Base-by-base conservation (phyloP, 2,329 filamentous ascomycete genomes). In the Ophiognomonia clavigignenti-juglandacearum region DNA sequence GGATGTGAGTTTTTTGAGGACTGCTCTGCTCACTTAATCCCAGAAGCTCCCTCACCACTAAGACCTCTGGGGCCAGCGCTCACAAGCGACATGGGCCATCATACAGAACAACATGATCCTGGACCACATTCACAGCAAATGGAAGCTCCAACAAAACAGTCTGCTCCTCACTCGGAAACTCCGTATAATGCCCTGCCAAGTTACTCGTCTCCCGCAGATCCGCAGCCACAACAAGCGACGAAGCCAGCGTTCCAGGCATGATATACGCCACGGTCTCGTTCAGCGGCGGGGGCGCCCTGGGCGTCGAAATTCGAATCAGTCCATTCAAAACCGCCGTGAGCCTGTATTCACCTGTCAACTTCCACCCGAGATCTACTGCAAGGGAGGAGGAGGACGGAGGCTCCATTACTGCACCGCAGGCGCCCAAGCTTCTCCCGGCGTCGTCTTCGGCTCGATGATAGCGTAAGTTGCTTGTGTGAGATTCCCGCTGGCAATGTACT, bases 91-190 rank as follows among this genome's bases (percentile, higher is more conserved):
- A 65, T 6, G 57, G 50, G 14, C 62, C 62, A 13, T 63, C 59
- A 16, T 64, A 42, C n/a, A 65, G 40, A 7, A 65, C 54, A 3
- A 43, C 54, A 42, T 64, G 56, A 22, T 57, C 52, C 6, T 61
- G 62, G 2, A 53, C 50, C 39, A 43, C 38, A 39, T 62, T 48
- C 7, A 49, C 52, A 27, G 26, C 53, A 46, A 62, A 65, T 11
- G 60, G 60, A 6, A 61, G 47, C 51, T 65, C 62, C 22, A 64
- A 54, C 31, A 64, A 47, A 11, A 64, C 53, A 6, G 62, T 64
- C 22, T 59, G 56, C 50, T 63, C 60, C 38, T 63, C 54, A 42
- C 60, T 59, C 18, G 62, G 62, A 39, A 65, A 65, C 50, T 65
- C 63, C 36, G 63, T 64, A 34, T 53, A 60, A 37, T 65, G 63